These are phyloP conservation scores for Phyllosticta citrichinensis DNA, from an alignment of 2,329 filamentous ascomycete genomes.

Conservation along the genomic window DNA sequence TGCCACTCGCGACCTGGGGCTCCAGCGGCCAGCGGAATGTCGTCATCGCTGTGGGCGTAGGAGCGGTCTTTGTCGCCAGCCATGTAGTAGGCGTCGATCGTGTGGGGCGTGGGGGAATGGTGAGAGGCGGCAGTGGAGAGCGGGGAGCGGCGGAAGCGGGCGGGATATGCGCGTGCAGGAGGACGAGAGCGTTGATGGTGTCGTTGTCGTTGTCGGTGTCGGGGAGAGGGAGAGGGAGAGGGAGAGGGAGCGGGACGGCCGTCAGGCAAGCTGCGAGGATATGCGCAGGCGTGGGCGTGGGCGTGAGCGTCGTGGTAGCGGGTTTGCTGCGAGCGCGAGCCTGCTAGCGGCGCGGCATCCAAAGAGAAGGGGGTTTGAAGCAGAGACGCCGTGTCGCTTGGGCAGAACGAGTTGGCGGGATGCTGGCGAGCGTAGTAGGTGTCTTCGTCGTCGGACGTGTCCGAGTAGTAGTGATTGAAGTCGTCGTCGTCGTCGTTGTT, in stretches of 20 bases:
- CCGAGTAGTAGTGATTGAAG: neutral
- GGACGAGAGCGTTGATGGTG: neutral
- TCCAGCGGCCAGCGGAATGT: neutral
- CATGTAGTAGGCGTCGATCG: constrained; percentile 7
- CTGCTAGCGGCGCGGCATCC: neutral
- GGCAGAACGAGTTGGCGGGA: neutral
- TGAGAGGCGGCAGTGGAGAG: constrained; percentile 1
- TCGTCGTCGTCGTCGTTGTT: neutral
- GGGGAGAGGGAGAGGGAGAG: neutral
- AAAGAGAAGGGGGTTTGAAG: neutral
- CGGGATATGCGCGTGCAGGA: neutral
- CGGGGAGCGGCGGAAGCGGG: constrained; percentile 2
- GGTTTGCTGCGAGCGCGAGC: neutral
- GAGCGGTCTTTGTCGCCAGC: neutral
- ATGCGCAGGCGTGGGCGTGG: too few relatives aligned
- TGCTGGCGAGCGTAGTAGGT: neutral
- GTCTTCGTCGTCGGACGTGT: neutral
- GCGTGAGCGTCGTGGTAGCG: neutral
- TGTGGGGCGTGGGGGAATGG: neutral
- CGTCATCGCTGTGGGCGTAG: constrained; percentile 6
- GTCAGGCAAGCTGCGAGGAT: neutral
- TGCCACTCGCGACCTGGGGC: constrained; percentile 4
- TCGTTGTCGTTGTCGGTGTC: neutral
- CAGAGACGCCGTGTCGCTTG: neutral
- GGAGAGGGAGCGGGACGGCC: neutral